Evolutionary conservation across 768 basidiomycete species (phyloP), one percentile per base, ranked within the genome.

Genomic region (Auricularia heimuer): DNA sequence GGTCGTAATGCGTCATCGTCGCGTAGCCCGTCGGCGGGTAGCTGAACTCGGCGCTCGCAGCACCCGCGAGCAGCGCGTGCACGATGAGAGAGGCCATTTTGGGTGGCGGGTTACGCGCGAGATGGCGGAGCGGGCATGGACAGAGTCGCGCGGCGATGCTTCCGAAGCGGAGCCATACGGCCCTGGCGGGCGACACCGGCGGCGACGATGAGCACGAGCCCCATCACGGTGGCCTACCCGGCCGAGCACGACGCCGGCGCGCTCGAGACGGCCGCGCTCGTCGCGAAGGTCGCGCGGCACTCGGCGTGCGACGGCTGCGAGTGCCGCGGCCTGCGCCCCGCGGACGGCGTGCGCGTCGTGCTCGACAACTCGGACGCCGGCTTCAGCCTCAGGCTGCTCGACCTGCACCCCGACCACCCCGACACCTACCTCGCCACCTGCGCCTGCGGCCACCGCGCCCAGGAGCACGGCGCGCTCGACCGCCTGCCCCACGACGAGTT

Each of bases 221-320:
- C 16, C 51, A 44, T 54, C 33, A 61, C 60, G 34, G 21, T 35
- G 39, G 58, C 83, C 63, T 92, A 92, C 75, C 90, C 90, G 42
- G 78, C 82, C 37, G 82, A 83, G n/a, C 79, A 83, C 69, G 75
- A 79, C 61, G 73, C 80, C 66, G 75, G 79, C 47, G 75, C 76
- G 16, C 80, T 88, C 62, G 79, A 78, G 21, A 72, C 82, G 62
- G 73, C 78, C 42, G 80, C 82, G 10, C 74, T 86, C 1, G 76
- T 85, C 14, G 80, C 92, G 68, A 94, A 92, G 78, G 88, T 94
- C 65, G 90, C 94, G 4, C 83, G 94, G 16, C 92, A 93, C 75
- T 83, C 89, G 3, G 78, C 81, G 0, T 96, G 94, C 71, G 75
- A 82, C 2, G 70, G 73, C 47, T 96, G 94, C 70, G 71, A 75